A percentile compares a stretch with the other conserved stretches of the same genome.
phyloP scores from a whole-genome alignment of 2,329 filamentous ascomycete species.

The Penicillium hesseltinei region DNA sequence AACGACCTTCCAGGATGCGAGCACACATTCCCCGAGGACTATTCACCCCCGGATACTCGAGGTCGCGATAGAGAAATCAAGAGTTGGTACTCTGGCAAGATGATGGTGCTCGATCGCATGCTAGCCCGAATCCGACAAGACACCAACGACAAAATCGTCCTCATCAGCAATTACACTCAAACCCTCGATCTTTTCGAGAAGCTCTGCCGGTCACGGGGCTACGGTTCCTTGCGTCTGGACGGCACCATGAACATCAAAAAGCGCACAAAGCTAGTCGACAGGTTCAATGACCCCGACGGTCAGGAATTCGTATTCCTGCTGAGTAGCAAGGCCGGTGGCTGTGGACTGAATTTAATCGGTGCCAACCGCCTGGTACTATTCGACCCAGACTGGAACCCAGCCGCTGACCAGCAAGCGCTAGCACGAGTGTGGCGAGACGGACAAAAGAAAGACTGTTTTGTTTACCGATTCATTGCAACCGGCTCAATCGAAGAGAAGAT shows the following conservation, averaged over 20 bases:
- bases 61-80: conserved; percentile 91
- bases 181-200: conserved; percentile 93
- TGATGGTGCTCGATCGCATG: conserved; percentile 98
- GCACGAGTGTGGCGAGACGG: conserved; percentile 98
- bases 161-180: conserved; percentile 98
- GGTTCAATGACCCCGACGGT: conserved; percentile 91
- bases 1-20: conserved; percentile 87
- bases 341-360: conserved; percentile 91
- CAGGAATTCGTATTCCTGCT: conserved; percentile 93
- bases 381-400: conserved; percentile 97
- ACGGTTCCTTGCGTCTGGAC: conserved; percentile 85
- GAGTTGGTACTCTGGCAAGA: conserved; percentile 95
- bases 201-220: conserved; percentile 78
- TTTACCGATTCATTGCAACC: conserved; percentile 98
- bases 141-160: conserved; percentile 97
- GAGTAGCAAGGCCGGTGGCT: conserved; percentile 93
- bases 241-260: conserved; percentile 98
- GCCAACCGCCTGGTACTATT: conserved; percentile 94
- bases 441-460: conserved; percentile 98
- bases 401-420: conserved; percentile 93
- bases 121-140: conserved; percentile 90
- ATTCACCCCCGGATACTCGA: conserved; percentile 79
- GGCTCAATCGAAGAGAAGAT: conserved; percentile 99
- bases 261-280: conserved; percentile 93
- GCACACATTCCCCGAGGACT: conserved; percentile 76